Conservation (phyloP, 352 stramenopile genomes). For the Thraustotheca clavata region DNA sequence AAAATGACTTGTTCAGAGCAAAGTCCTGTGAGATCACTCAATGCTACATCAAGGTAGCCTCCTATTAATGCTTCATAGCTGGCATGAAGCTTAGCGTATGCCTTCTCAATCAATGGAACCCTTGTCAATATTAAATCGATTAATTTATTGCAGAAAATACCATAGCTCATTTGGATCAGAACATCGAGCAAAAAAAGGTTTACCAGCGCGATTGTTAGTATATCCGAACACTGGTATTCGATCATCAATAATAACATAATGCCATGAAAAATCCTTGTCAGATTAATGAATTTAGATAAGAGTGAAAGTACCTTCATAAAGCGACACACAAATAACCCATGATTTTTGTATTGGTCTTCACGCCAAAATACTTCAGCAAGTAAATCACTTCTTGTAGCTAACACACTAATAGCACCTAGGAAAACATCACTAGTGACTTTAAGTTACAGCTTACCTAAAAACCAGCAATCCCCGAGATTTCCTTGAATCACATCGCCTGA, state of each 20-base stretch:
- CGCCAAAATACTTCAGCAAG: slow-evolving; percentile 77
- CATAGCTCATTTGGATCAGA: slow-evolving; percentile 82
- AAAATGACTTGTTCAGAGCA: slow-evolving; percentile 84
- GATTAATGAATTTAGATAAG: background rate
- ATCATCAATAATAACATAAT: slow-evolving; percentile 91
- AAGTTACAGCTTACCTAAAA: slow-evolving; percentile 53
- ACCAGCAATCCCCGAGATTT: slow-evolving; percentile 89
- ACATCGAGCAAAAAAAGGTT: slow-evolving; percentile 76
- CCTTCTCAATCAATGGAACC: slow-evolving; percentile 87
- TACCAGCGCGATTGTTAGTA: slow-evolving; percentile 63
- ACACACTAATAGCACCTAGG: slow-evolving; percentile 73
- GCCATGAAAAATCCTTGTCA: slow-evolving; percentile 76
- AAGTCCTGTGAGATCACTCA: slow-evolving; percentile 88
- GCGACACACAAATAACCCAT: slow-evolving; percentile 80
- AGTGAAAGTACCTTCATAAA: slow-evolving; percentile 80
- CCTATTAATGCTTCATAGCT: slow-evolving; percentile 85
- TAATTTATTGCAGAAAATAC: slow-evolving; percentile 28
- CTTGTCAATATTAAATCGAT: slow-evolving; percentile 32
- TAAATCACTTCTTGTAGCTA: slow-evolving; percentile 73
- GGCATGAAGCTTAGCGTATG: slow-evolving; percentile 88
- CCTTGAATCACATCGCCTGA: slow-evolving; percentile 86
- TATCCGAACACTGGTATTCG: slow-evolving; percentile 78
- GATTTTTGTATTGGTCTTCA: slow-evolving; percentile 56
- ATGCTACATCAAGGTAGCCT: slow-evolving; percentile 81
- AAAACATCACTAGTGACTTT: background rate